A percentile compares a stretch with the other conserved stretches of the same genome.
Conservation (phyloP, 1,139 yeast genomes). For the Magnusiomyces magnusii region DNA sequence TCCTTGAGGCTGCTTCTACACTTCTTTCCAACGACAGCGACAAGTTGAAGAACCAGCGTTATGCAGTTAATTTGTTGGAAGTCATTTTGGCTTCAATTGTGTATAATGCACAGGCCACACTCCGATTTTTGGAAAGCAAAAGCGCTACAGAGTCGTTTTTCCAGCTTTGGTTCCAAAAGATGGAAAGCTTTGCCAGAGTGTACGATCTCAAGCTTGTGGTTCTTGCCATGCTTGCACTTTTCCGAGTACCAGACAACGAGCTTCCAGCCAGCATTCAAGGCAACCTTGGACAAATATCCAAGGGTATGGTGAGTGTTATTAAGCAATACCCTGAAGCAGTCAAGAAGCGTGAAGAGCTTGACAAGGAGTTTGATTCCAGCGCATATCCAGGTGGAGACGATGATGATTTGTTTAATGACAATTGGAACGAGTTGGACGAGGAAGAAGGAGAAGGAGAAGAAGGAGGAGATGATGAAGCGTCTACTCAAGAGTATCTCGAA, state of each 20-base stretch:
- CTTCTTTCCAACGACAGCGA: slow-evolving; percentile 25
- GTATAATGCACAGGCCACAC: slow-evolving; percentile 50
- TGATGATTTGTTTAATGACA: slow-evolving; percentile 15
- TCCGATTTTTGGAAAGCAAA: slow-evolving; percentile 45
- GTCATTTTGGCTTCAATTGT: slow-evolving; percentile 61
- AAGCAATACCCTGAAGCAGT: slow-evolving; percentile 65
- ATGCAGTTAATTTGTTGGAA: slow-evolving; percentile 53
- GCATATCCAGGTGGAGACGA: slow-evolving; percentile 16
- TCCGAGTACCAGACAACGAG: slow-evolving; percentile 38
- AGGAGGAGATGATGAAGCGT: too few species aligned
- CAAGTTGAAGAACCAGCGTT: slow-evolving; percentile 35
- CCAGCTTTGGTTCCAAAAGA: slow-evolving; percentile 56
- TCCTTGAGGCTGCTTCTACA: slow-evolving; percentile 34
- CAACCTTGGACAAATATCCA: slow-evolving; percentile 39
- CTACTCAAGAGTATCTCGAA: slow-evolving; percentile 30
- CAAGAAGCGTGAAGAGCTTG: slow-evolving; percentile 51
- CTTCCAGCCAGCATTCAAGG: slow-evolving; percentile 30
- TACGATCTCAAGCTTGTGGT: slow-evolving; percentile 72
- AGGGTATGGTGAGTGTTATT: slow-evolving; percentile 44
- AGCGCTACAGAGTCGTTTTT: slow-evolving; percentile 48
- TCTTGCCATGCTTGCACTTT: slow-evolving; percentile 52
- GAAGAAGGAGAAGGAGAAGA: slow-evolving; percentile 9
- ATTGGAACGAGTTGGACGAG: slow-evolving; percentile 26
- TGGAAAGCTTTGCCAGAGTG: slow-evolving; percentile 59
- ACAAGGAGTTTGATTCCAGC: slow-evolving; percentile 46